Conservation (phyloP, 805 yeast species). For the Blastobotrys americana region DNA sequence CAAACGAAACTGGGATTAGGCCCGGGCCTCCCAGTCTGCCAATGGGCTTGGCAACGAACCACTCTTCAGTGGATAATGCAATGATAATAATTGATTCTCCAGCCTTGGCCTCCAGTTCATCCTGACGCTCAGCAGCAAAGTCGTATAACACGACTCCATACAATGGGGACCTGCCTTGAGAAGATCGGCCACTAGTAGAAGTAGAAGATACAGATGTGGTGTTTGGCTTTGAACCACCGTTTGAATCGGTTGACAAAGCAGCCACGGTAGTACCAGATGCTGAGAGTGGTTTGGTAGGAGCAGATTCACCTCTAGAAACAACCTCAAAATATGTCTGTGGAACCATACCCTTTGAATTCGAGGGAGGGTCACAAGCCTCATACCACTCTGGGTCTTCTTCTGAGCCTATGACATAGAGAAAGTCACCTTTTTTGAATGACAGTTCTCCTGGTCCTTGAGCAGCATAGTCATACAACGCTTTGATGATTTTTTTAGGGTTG, state of each 20-base stretch:
- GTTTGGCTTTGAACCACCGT: not conserved
- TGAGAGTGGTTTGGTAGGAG: constrained; percentile 27
- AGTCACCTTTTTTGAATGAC: constrained; percentile 73
- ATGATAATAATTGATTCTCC: constrained; percentile 90
- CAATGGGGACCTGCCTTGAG: constrained; percentile 35
- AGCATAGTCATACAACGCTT: constrained; percentile 68
- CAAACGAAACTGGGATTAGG: constrained; percentile 83
- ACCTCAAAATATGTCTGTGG: constrained; percentile 80
- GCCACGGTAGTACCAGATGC: not conserved
- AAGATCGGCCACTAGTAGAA: constrained; percentile 4
- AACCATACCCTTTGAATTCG: constrained; percentile 73
- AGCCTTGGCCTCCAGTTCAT: constrained; percentile 74
- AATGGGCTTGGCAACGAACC: constrained; percentile 97
- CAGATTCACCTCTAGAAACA: constrained; percentile 36
- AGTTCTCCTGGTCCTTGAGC: constrained; percentile 80
- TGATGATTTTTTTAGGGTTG: constrained; percentile 76
- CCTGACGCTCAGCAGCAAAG: constrained; percentile 72
- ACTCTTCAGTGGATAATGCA: constrained; percentile 93
- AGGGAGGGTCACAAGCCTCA: constrained; percentile 81
- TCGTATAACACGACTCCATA: constrained; percentile 85
- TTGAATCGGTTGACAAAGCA: not conserved
- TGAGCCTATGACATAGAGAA: constrained; percentile 69
- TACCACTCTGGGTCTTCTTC: constrained; percentile 63
- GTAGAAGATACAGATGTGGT: not conserved
- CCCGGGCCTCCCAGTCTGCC: constrained; percentile 97